Base-by-base conservation (phyloP, 495 filamentous ascomycete species). In the Thermothielavioides terrestris region DNA sequence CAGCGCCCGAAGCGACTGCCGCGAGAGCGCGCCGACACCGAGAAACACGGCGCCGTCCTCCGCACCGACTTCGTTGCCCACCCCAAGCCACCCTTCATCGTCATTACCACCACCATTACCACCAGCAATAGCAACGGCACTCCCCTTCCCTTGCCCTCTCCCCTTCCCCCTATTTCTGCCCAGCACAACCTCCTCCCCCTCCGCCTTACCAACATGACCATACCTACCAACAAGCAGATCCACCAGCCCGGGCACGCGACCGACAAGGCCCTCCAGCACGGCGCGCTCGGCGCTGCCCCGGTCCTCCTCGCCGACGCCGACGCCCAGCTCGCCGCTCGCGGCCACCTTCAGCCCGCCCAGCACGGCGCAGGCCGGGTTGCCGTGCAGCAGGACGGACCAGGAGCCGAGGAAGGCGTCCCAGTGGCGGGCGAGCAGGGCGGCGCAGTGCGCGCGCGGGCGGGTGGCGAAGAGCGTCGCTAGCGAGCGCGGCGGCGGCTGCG, bases 241-340 rank as follows among this genome's bases (percentile, higher is more conserved):
- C 17, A 94, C 77, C 81, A 80, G 25, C 76, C 92, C 68, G 35
- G 81, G 71, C 28, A 75, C 65, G 68, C 86, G 53, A 63, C 79
- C 64, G 63, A 87, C 79, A 57, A 94, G 81, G 15, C 86, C 88
- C 63, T 94, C 92, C 1, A 99, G 72, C 1, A 96, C 91, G 57
- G 89, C 89, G 58, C 90, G 70, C 68, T 95, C 89, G 12, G 88
- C 88, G 55, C 88, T 94, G 2, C 90, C 89, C 70, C 89, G 81
- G 50, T 95, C 87, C 68, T 95, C 89, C 60, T 95, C 89, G 26
- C 90, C 92, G 11, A 96, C 89, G 1, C 94, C 94, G 14, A 95
- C 78, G 15, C 92, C 94, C 21, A 95, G 80, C 67, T 95, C 89
- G 6, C 91, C 92, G 31, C 88, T 86, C 22, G 85, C 87, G 14